A percentile compares a stretch with the other conserved stretches of the same genome.
These are phyloP conservation scores for Metschnikowia aberdeeniae DNA, from an alignment of 805 yeast species.

Conservation along the genomic window DNA sequence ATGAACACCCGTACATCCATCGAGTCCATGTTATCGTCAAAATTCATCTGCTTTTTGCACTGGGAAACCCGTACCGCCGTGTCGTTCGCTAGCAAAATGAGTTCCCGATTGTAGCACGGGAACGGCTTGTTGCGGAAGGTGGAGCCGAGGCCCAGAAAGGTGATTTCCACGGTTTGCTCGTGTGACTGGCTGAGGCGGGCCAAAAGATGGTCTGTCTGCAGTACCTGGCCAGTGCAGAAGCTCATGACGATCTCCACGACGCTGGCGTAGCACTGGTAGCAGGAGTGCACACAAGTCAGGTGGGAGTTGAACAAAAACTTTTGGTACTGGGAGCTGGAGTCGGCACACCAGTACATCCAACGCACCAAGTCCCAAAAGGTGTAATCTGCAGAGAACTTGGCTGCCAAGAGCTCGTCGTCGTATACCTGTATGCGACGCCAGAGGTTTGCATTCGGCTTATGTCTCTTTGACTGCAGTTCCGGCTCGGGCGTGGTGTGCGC, in stretches of 20 bases:
- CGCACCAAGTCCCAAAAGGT: constrained; percentile 29
- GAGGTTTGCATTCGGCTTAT: neutral
- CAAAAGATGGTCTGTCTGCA: neutral
- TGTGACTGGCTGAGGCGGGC: neutral
- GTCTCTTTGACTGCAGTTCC: constrained; percentile 5
- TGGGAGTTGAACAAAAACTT: constrained; percentile 16
- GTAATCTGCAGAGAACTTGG: constrained; percentile 24
- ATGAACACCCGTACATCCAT: constrained; percentile 22
- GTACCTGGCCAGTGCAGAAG: constrained; percentile 16
- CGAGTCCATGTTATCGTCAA: constrained; percentile 26
- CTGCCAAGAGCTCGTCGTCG: constrained; percentile 29
- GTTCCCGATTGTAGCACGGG: constrained; percentile 27
- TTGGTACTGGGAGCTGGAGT: constrained; percentile 21
- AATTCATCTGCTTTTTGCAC: constrained; percentile 8
- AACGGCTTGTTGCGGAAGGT: constrained; percentile 15
- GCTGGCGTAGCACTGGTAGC: constrained; percentile 23
- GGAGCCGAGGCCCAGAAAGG: constrained; percentile 27
- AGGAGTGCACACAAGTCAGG: constrained; percentile 19
- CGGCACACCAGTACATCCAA: constrained; percentile 38
- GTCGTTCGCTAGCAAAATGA: constrained; percentile 21
- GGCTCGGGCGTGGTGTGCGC: constrained; percentile 14
- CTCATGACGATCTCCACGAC: constrained; percentile 20
- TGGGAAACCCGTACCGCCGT: constrained; percentile 11
- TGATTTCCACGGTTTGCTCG: constrained; percentile 27
- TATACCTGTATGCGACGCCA: constrained; percentile 21